phyloP scores from a whole-genome alignment of 345 rosid genomes.

The Bruguiera parviflora region DNA sequence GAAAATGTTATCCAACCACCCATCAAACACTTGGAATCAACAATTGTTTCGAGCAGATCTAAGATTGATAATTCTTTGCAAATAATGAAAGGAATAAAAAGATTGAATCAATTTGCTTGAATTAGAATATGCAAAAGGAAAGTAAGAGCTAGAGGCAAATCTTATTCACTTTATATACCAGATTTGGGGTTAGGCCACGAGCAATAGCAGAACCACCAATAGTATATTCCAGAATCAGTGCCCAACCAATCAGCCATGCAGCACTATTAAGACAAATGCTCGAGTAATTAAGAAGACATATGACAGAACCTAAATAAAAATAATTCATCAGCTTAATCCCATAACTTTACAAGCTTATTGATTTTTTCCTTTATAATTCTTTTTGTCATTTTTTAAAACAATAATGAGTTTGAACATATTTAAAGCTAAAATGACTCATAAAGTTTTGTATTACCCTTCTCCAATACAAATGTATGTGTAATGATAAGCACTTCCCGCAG shows the following conservation, averaged over 20 bases:
- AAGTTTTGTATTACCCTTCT: slow-evolving; percentile 56
- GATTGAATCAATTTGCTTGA: no score
- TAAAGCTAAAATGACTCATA: slow-evolving; percentile 5
- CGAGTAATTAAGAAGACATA: slow-evolving; percentile 3
- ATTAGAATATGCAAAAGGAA: neutral
- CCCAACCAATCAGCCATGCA: slow-evolving; percentile 99
- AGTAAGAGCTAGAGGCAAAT: neutral
- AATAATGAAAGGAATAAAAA: neutral
- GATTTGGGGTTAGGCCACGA: slow-evolving; percentile 81
- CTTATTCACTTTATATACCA: slow-evolving; percentile 36
- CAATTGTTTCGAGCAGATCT: no score
- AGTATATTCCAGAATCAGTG: slow-evolving; percentile 83
- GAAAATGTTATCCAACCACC: no score
- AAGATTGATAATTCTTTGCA: neutral
- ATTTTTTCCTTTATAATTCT: neutral
- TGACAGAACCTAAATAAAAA: neutral
- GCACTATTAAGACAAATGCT: slow-evolving; percentile 37
- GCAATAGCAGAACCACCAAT: slow-evolving; percentile 97
- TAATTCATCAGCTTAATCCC: neutral
- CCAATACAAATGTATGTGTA: slow-evolving; percentile 91
- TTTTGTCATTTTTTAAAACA: neutral
- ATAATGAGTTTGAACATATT: neutral
- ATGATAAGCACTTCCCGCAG: slow-evolving; percentile 99
- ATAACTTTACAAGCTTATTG: neutral
- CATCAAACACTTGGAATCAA: no score